Evolutionary conservation across 192 early-diverging fungal genomes (phyloP).

Genomic region (Coemansia sp.): DNA sequence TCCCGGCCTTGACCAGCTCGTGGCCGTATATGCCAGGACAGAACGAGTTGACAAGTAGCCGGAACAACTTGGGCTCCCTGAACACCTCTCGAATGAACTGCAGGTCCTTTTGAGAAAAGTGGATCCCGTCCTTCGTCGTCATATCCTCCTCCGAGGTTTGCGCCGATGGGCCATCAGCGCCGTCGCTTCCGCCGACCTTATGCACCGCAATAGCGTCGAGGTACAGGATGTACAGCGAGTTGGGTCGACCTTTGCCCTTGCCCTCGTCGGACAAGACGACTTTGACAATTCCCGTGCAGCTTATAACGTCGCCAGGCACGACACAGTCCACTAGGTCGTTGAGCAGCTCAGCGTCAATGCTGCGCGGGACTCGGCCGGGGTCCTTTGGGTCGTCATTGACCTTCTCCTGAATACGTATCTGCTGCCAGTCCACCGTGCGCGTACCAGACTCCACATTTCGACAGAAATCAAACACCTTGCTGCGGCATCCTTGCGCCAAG

Average conservation of each 20-base stretch:
- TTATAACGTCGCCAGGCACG: slow-evolving; percentile 84
- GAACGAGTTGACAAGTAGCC: slow-evolving; percentile 76
- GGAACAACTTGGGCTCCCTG: slow-evolving; percentile 65
- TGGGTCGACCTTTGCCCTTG: slow-evolving; percentile 58
- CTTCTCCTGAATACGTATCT: slow-evolving; percentile 82
- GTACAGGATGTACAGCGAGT: slow-evolving; percentile 75
- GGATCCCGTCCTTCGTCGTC: slow-evolving; percentile 66
- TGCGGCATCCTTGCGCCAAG: slow-evolving; percentile 64
- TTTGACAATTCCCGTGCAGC: slow-evolving; percentile 75
- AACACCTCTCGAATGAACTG: slow-evolving; percentile 70
- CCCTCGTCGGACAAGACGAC: slow-evolving; percentile 65
- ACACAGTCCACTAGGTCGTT: slow-evolving; percentile 76
- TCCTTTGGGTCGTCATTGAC: slow-evolving; percentile 71
- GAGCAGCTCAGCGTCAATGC: slow-evolving; percentile 76
- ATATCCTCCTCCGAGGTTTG: slow-evolving; percentile 37
- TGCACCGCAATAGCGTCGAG: slow-evolving; percentile 68
- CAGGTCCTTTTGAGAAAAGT: slow-evolving; percentile 73
- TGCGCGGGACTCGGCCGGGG: slow-evolving; percentile 72
- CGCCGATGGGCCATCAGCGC: slow-evolving; percentile 9
- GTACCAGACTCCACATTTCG: slow-evolving; percentile 57
- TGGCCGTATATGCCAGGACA: slow-evolving; percentile 84
- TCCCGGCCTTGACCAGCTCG: slow-evolving; percentile 83
- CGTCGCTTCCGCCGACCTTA: slow-evolving; percentile 59
- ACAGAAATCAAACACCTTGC: slow-evolving; percentile 65
- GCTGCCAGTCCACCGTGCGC: slow-evolving; percentile 75